Evolutionary conservation across 306 rosid species (phyloP).

Genomic region (Cucumis melo): DNA sequence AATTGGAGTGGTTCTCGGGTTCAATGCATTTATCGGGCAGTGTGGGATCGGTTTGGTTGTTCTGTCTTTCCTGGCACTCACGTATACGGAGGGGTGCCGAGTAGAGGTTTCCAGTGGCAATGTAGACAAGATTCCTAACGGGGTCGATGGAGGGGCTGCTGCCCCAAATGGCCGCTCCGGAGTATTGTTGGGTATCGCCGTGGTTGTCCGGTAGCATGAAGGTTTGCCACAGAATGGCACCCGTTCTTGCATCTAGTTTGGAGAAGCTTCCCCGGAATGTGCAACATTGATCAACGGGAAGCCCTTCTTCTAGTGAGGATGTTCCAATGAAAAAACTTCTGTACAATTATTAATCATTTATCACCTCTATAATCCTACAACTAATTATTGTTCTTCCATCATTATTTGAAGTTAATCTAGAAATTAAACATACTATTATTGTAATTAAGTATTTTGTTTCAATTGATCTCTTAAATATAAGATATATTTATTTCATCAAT

Average conservation of each 20-base stretch:
- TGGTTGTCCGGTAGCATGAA: constrained; percentile 43
- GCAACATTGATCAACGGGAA: constrained; percentile 26
- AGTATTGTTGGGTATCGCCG: constrained; percentile 17
- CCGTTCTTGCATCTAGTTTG: constrained; percentile 21
- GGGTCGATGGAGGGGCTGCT: constrained; percentile 61
- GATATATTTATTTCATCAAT: too few species aligned
- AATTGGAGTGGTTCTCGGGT: constrained; percentile 40
- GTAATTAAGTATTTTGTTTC: too few species aligned
- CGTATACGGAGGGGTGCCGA: constrained; percentile 25
- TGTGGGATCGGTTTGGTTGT: constrained; percentile 28
- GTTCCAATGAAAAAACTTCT: constrained; percentile 26
- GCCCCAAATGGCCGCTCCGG: constrained; percentile 67
- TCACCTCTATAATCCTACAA: too few species aligned
- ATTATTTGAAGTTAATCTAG: too few species aligned
- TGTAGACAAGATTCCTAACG: constrained; percentile 24
- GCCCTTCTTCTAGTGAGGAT: constrained; percentile 30
- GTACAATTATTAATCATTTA: neutral
- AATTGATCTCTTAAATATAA: too few species aligned
- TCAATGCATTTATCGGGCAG: constrained; percentile 35
- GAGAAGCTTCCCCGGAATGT: constrained; percentile 40
- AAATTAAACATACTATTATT: too few species aligned
- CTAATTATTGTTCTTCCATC: too few species aligned
- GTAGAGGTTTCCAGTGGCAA: constrained; percentile 53
- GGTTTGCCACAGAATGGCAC: constrained; percentile 42
- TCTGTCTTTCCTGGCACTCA: constrained; percentile 36